These are phyloP conservation scores for Aristolochia fimbriata DNA, from an alignment of 164 flowering plant species.

Conservation along the genomic window DNA sequence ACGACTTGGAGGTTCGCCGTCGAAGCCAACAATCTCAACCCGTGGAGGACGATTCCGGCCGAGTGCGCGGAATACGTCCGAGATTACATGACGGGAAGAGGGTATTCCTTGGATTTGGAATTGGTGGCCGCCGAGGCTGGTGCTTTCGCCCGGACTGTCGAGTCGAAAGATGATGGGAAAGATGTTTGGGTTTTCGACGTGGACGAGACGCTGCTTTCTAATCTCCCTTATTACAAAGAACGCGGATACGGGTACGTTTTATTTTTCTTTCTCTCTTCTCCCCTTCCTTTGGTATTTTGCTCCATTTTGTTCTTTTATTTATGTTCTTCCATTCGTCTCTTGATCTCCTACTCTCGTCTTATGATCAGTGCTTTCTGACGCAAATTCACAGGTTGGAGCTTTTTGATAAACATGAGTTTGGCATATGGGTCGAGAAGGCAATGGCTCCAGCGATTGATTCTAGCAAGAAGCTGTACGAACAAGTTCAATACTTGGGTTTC, in stretches of 20 bases:
- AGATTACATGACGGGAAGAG: constrained; percentile 49
- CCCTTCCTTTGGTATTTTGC: background rate
- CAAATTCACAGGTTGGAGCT: constrained; percentile 49
- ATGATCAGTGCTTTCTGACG: background rate
- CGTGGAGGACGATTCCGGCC: constrained; percentile 70
- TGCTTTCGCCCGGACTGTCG: constrained; percentile 35
- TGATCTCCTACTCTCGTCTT: background rate
- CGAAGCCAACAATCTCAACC: constrained; percentile 68
- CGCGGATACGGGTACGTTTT: constrained; percentile 64
- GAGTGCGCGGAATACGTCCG: constrained; percentile 64
- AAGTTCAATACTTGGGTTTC: constrained; percentile 51
- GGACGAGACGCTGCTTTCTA: constrained; percentile 82
- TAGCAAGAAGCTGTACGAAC: constrained; percentile 70
- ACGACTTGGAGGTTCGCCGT: constrained; percentile 77
- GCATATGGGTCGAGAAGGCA: constrained; percentile 74
- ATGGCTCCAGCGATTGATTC: constrained; percentile 56
- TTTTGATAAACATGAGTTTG: constrained; percentile 52
- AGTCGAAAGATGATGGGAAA: constrained; percentile 50
- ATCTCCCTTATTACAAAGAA: constrained; percentile 71
- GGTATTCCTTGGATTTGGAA: constrained; percentile 46
- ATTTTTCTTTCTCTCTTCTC: too few relatives aligned
- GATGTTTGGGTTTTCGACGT: constrained; percentile 88
- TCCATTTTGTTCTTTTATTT: too few relatives aligned
- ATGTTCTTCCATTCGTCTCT: background rate
- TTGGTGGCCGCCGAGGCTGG: constrained; percentile 59